These are phyloP conservation scores for Trypanosoma lewisi DNA, from an alignment of 208 protist species.

Conservation along the genomic window DNA sequence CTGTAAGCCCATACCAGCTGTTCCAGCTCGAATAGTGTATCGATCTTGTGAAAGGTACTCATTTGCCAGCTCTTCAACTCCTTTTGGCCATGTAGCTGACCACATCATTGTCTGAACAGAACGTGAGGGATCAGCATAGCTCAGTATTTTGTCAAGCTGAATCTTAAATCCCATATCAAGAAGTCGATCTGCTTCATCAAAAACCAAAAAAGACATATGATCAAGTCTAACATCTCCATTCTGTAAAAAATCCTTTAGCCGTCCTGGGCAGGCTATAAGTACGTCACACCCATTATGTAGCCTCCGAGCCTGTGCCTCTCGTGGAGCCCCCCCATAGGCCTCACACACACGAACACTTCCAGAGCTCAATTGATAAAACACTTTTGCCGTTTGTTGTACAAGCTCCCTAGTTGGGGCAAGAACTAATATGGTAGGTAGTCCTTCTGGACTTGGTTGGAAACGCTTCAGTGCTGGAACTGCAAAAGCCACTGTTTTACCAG, in stretches of 20 bases:
- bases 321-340: constrained; percentile 75
- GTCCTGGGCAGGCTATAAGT: constrained; percentile 98
- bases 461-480: constrained; percentile 91
- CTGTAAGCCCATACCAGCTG: constrained; percentile 74
- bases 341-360: constrained; percentile 65
- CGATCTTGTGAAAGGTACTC: constrained; percentile 85
- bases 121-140: constrained; percentile 42
- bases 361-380: constrained; percentile 72
- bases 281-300: constrained; percentile 80
- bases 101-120: constrained; percentile 96
- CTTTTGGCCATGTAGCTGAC: constrained; percentile 93
- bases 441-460: constrained; percentile 40
- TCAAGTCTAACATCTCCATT: constrained; percentile 86
- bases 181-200: constrained; percentile 99
- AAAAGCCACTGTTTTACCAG: constrained; percentile 99
- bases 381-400: constrained; percentile 97
- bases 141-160: constrained; percentile 95
- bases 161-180: constrained; percentile 93
- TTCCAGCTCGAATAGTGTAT: constrained; percentile 85
- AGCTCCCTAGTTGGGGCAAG: constrained; percentile 99
- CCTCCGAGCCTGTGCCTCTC: constrained; percentile 56
- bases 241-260: constrained; percentile 95
- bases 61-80: constrained; percentile 75
- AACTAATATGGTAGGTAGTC: constrained; percentile 92
- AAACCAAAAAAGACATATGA: constrained; percentile 95